phyloP scores from a whole-genome alignment of 768 basidiomycete genomes.

The Amanita molliuscula region DNA sequence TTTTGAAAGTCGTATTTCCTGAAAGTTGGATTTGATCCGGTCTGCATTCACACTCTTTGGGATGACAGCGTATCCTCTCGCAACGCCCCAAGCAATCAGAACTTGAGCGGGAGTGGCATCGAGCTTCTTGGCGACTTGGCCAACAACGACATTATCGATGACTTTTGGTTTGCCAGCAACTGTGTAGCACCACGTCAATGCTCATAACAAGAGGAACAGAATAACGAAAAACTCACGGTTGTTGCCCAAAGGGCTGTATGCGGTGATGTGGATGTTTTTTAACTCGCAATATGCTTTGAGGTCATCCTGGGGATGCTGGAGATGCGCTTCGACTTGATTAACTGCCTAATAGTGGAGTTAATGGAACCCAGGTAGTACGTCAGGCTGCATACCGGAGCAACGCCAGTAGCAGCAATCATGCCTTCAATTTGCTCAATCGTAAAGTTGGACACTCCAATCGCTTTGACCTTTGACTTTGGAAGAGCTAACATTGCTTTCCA shows the following conservation, averaged over 20 bases:
- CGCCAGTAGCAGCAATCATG: slow-evolving; percentile 59
- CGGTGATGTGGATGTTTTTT: slow-evolving; percentile 60
- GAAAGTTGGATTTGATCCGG: slow-evolving; percentile 69
- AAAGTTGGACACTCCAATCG: slow-evolving; percentile 82
- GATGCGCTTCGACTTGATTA: slow-evolving; percentile 84
- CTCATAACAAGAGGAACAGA: not conserved
- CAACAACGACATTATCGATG: slow-evolving; percentile 54
- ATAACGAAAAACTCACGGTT: slow-evolving; percentile 40
- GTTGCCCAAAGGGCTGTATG: slow-evolving; percentile 70
- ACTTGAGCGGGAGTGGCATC: slow-evolving; percentile 70
- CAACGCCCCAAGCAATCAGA: slow-evolving; percentile 69
- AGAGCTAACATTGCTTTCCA: slow-evolving; percentile 76
- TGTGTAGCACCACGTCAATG: slow-evolving; percentile 15
- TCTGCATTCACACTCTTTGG: slow-evolving; percentile 72
- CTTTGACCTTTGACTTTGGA: slow-evolving; percentile 56
- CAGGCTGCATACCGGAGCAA: slow-evolving; percentile 46
- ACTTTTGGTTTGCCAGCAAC: slow-evolving; percentile 54
- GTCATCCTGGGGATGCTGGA: slow-evolving; percentile 65
- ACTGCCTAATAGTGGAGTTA: slow-evolving; percentile 27
- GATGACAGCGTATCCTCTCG: slow-evolving; percentile 73
- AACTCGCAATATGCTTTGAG: slow-evolving; percentile 59
- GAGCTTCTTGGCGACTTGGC: slow-evolving; percentile 51
- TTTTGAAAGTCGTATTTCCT: slow-evolving; percentile 56
- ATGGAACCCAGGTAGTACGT: not conserved
- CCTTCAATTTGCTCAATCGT: slow-evolving; percentile 52